These are phyloP conservation scores for Diutina rugosa DNA, from an alignment of 1,139 yeast species.

Conservation along the genomic window DNA sequence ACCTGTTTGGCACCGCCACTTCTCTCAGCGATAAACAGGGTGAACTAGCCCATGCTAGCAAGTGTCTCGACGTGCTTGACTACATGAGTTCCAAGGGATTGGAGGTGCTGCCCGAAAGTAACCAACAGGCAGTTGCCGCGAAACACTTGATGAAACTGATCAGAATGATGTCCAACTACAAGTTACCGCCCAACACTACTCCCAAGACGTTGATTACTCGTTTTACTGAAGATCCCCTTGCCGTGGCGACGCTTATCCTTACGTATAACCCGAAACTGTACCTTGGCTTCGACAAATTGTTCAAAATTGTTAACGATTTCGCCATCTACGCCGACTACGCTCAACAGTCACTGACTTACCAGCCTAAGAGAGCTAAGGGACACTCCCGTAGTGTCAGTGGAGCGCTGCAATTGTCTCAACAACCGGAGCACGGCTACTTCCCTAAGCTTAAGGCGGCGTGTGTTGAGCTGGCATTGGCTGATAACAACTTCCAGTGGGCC, in stretches of 20 bases:
- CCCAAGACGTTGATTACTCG: conserved; percentile 16
- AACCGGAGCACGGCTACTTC: conserved; percentile 7
- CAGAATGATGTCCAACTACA: conserved; percentile 20
- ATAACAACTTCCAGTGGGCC: conserved; percentile 43
- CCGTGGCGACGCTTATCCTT: conserved; percentile 24
- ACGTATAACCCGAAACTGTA: conserved; percentile 47
- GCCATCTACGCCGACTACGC: conserved; percentile 14
- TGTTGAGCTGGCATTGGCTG: conserved; percentile 44
- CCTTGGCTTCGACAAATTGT: conserved; percentile 30
- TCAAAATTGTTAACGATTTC: conserved; percentile 27
- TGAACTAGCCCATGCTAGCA: conserved; percentile 26
- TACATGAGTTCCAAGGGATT: conserved; percentile 5
- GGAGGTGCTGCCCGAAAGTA: conserved; percentile 7
- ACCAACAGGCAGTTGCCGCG: conserved; percentile 10
- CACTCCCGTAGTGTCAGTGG: background rate
- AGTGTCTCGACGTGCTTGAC: conserved; percentile 25
- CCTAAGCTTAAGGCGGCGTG: conserved; percentile 34
- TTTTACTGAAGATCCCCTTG: conserved; percentile 11
- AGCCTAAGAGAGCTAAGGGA: background rate
- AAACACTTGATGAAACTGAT: conserved; percentile 21
- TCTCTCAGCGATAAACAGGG: conserved; percentile 38
- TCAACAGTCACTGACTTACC: background rate
- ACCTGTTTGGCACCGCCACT: conserved; percentile 33
- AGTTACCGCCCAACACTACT: conserved; percentile 19
- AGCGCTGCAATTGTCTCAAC: background rate